Evolutionary conservation across 805 yeast species (phyloP), one percentile per base, ranked within the genome.

Genomic region (Kodamaea sagamina): DNA sequence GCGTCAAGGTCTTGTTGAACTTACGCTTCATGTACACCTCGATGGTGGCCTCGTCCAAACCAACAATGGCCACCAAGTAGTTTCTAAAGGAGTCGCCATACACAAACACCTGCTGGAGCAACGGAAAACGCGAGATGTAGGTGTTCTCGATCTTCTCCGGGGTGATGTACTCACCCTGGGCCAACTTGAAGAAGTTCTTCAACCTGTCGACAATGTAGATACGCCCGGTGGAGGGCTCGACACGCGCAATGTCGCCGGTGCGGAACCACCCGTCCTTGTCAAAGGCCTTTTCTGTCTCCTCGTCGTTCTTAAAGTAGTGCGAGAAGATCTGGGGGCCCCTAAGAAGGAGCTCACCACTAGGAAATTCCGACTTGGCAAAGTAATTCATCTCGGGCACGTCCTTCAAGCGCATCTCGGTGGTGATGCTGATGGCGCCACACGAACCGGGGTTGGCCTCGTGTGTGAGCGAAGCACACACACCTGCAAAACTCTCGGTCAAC

Each of bases 131-230:
- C 0, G 84, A 70, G 26, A 80, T 58, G 58, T 84, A 84, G 11
- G 67, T 62, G 54, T 81, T 82, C 57, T 85, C 92, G 51, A 85
- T 78, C 61, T 78, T 82, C 55, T 85, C 93, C 13, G 89, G 86
- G 0, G 89, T 84, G 43, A 85, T 77, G 60, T 84, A 85, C 62
- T 69, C 75, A 44, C 75, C 75, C 50, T 70, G 74, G 5, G 74
- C 58, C 49, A 70, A 64, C 50, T 85, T 85, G 72, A 84, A 85
- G 65, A 85, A 84, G 64, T 85, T 86, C 68, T 85, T 85, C 29
- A 85, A 89, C 48, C 93, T 72, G 56, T 86, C 93, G 52, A 85
- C 74, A 45, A 85, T 80, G 39, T 62, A 68, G 17, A 86, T 58
- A 36, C 83, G 71, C 9, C 89, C 87, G 5, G 66, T 62, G 1